phyloP scores from a whole-genome alignment of 73 alveolate genomes.

The Uronychia binucleata region DNA sequence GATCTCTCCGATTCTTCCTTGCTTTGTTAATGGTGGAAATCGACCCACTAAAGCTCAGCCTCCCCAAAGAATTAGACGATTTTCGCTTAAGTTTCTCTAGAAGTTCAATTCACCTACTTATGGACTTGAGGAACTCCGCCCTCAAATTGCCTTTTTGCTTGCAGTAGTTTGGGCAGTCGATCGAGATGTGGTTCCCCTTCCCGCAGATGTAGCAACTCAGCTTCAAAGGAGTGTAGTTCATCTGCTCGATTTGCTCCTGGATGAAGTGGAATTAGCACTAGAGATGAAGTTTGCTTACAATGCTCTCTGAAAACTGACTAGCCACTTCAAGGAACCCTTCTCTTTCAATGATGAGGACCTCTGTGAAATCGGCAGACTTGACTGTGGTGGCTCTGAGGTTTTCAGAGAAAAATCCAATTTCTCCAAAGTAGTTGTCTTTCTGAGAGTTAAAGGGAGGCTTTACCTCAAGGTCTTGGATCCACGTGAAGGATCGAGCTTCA shows the following conservation, averaged over 20 bases:
- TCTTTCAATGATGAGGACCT: slow-evolving; percentile 51
- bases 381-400: slow-evolving; percentile 63
- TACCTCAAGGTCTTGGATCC: slow-evolving; percentile 46
- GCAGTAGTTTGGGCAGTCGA: slow-evolving; percentile 32
- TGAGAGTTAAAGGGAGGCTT: background rate
- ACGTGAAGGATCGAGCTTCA: slow-evolving; percentile 59
- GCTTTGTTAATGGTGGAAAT: no score
- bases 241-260: slow-evolving; percentile 5
- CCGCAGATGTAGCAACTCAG: slow-evolving; percentile 63
- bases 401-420: slow-evolving; percentile 63
- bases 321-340: slow-evolving; percentile 53
- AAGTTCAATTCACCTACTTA: no score
- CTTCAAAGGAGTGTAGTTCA: slow-evolving; percentile 39
- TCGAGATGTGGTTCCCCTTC: slow-evolving; percentile 57
- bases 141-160: slow-evolving; percentile 34
- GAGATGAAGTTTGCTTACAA: background rate
- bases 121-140: no score
- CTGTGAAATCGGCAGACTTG: slow-evolving; percentile 63
- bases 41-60: no score
- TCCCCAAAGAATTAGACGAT: no score
- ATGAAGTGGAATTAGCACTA: background rate
- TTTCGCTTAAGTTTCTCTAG: no score
- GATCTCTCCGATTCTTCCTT: no score
- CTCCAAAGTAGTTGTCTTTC: slow-evolving; percentile 53
- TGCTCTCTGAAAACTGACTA: slow-evolving; percentile 38